phyloP scores from a whole-genome alignment of 2,329 filamentous ascomycete genomes.

The Penicillium sumatraense region DNA sequence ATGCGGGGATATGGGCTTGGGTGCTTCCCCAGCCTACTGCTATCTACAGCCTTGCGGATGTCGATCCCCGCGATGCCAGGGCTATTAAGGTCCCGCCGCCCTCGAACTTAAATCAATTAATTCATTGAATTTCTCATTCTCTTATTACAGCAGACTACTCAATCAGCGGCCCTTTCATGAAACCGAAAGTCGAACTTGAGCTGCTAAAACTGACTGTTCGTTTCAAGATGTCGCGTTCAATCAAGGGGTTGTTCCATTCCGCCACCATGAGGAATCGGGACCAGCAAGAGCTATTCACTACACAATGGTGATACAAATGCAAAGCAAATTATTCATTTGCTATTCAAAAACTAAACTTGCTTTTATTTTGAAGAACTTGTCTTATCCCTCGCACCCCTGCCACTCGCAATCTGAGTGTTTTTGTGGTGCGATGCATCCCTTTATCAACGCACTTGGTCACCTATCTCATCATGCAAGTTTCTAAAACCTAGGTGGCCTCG shows the following conservation, averaged over 20 bases:
- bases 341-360: too few species aligned
- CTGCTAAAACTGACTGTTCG: not conserved
- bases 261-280: not conserved
- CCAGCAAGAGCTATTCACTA: not conserved
- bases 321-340: too few species aligned
- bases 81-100: not conserved
- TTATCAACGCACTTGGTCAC: not conserved
- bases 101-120: not conserved
- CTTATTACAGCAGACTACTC: too few species aligned
- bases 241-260: not conserved
- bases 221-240: not conserved
- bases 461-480: not conserved
- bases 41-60: too few species aligned
- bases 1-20: not conserved
- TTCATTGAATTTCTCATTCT: too few species aligned
- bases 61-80: not conserved
- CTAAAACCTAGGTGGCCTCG: too few species aligned
- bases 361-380: too few species aligned
- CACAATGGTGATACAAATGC: not conserved
- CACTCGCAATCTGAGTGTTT: not conserved
- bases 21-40: not conserved
- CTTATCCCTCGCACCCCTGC: too few species aligned
- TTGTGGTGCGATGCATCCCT: not conserved
- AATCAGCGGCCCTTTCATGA: too few species aligned
- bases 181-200: not conserved